A percentile compares a stretch with the other conserved stretches of the same genome.
Evolutionary conservation across 805 yeast genomes (phyloP).

Genomic region (Saturnispora mendoncae): DNA sequence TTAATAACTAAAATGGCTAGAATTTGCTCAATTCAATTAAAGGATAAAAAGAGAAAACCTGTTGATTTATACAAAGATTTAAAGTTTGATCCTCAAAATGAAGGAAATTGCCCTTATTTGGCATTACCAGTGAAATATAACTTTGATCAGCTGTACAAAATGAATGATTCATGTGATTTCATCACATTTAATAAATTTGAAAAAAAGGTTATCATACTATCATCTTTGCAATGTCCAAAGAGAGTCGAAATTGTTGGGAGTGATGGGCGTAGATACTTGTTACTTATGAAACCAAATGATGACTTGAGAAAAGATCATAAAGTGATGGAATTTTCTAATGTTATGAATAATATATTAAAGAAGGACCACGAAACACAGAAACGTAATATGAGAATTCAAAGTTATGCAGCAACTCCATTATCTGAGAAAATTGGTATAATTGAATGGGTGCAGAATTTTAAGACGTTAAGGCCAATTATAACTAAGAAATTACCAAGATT

Average conservation of each 20-base stretch:
- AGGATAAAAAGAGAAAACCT: background rate
- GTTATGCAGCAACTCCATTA: constrained; percentile 84
- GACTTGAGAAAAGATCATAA: constrained; percentile 94
- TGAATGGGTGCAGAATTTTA: constrained; percentile 77
- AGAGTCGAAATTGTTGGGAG: constrained; percentile 68
- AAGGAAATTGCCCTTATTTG: constrained; percentile 31
- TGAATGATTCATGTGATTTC: constrained; percentile 12
- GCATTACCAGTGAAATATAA: constrained; percentile 71
- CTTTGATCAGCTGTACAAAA: constrained; percentile 56
- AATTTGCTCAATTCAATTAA: background rate
- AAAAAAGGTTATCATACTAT: constrained; percentile 57
- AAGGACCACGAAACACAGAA: constrained; percentile 65
- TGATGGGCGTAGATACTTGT: constrained; percentile 62
- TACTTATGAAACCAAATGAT: constrained; percentile 79
- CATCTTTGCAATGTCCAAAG: constrained; percentile 83
- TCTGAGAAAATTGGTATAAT: constrained; percentile 83
- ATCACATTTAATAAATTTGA: constrained; percentile 57
- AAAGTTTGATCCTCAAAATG: constrained; percentile 26
- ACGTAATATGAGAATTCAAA: constrained; percentile 59
- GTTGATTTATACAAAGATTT: constrained; percentile 32
- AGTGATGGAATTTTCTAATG: constrained; percentile 82
- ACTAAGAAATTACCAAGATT: constrained; percentile 12
- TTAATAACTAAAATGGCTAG: constrained; percentile 3
- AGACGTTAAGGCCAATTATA: constrained; percentile 60
- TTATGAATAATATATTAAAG: constrained; percentile 65